Evolutionary conservation across 2,329 filamentous ascomycete genomes (phyloP), one percentile per base, ranked within the genome.

Genomic region (Capronia coronata): DNA sequence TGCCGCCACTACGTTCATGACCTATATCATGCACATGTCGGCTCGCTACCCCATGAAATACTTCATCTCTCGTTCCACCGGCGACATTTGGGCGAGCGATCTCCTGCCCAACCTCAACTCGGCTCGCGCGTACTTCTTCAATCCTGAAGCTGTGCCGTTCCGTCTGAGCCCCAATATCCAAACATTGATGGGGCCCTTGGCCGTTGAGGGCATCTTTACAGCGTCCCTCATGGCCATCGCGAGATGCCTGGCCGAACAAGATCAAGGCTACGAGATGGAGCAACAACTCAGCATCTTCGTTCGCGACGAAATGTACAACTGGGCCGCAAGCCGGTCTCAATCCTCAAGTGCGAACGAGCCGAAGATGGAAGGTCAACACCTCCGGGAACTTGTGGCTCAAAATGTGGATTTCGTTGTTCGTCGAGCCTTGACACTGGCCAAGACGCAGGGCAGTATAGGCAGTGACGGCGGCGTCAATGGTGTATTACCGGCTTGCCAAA

Each of bases 11-110:
- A 95, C 93, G 1, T 98, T 98, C 72, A 95, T 98, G 86, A 97
- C 93, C 2, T 98, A 97, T 65, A 85, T 96, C 51, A 84, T 99
- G 73, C 91, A 91, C 71, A 97, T 98, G 82, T 88, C 91, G 65
- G 88, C 88, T 66, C 86, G 93, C 23, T 95, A 93, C 68, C 94
- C 93, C 4, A 88, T 90, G 68, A 98, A 98, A 76, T 84, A 97
- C 67, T 85, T 86, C 69, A 94, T 98, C 63, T 85, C 88, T 9
- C 84, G 89, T 19, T 79, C 80, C 23, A 89, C 85, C 4, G 94
- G 94, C 57, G 93, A 94, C 63, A 86, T 98, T 59, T 98, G 94
- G 94, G 90, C 89, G 41, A 88, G 88, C 6, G 93, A 99, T 68
- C 76, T 97, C 45, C 87, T 97, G 69, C 88, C 93, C 0, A 86